Conservation (phyloP, 192 early-diverging fungal genomes). For the Umbelopsis sp. region DNA sequence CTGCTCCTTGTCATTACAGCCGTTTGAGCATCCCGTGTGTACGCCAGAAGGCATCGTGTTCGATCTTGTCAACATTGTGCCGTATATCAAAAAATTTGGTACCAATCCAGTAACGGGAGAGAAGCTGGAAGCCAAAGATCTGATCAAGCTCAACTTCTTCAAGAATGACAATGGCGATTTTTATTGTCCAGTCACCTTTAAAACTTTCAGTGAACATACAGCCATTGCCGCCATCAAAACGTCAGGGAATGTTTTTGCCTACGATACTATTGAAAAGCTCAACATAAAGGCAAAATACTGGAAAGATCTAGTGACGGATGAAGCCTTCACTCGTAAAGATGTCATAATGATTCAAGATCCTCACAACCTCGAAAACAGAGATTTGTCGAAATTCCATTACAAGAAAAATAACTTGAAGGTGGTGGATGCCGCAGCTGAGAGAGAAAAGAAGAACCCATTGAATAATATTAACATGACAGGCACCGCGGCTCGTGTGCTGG, state of each 20-base stretch:
- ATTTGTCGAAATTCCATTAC: constrained; percentile 78
- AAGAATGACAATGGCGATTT: constrained; percentile 83
- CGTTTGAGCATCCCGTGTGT: constrained; percentile 86
- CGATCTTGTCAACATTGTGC: constrained; percentile 84
- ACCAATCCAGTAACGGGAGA: constrained; percentile 87
- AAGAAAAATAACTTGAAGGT: constrained; percentile 68
- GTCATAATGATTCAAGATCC: constrained; percentile 92
- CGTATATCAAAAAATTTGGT: constrained; percentile 78
- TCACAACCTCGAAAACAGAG: constrained; percentile 66
- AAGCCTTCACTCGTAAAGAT: constrained; percentile 84
- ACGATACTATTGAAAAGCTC: constrained; percentile 82
- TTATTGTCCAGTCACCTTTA: constrained; percentile 90
- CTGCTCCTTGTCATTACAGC: constrained; percentile 90
- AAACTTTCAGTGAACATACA: constrained; percentile 79
- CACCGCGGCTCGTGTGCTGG: constrained; percentile 57
- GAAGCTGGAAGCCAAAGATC: constrained; percentile 68
- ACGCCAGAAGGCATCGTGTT: constrained; percentile 86
- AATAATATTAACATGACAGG: constrained; percentile 69
- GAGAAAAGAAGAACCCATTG: constrained; percentile 51
- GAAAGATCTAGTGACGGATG: constrained; percentile 86
- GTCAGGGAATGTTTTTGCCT: constrained; percentile 88
- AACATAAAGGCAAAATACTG: constrained; percentile 86
- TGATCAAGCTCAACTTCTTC: constrained; percentile 80
- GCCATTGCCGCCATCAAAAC: constrained; percentile 87
- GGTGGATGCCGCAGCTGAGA: constrained; percentile 53